Base-by-base conservation (phyloP, 164 flowering plant species). In the Aristolochia contorta region DNA sequence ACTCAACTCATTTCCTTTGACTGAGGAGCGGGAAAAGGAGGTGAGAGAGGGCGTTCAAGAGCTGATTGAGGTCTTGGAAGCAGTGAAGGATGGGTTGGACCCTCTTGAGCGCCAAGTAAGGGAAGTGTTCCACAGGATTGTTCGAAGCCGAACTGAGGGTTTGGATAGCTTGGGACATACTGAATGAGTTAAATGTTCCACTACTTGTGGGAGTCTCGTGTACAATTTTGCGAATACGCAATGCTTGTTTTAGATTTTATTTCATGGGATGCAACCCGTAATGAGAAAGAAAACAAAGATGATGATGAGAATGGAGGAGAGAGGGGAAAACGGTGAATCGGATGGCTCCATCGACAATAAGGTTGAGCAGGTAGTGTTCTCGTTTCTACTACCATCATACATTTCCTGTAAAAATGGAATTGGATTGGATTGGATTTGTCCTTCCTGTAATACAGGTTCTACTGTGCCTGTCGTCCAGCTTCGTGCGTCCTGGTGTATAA, bases 101-200 rank as follows among this genome's bases (percentile, higher is more conserved):
- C 97, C 99, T 0, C 64, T 93, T 60, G 97, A 93, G 57, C 74
- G 79, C 14, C 96, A 82, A 60, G 87, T 93, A 22, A 80, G 98
- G 54, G 94, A 90, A 67, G 95, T 85, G 46, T 93, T 93, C 37
- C 97, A 85, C 60, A 72, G 86, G 70, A 80, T 88, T 47, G 86
- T 88, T 20, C 74, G 79, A 12, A 77, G 87, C 77, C 79, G 97
- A 50, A 90, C 89, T 0, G 94, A 86, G 65, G 86, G 87, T 32
- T 86, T 90, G 46, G 98, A 84, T 64, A 71, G 78, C 30, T 54
- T 79, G 71, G 82, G 79, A 22, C 77, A 68, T 67, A 43, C 72
- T 20, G 82, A 77, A 59, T 84, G 47, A 67, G 54, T 46, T 27
- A 23, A 12, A 54, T 63, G 53, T 23, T n/a, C 32, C 27, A 20